Conservation (phyloP, 805 yeast genomes). For the Nakazawaea anatomiae region DNA sequence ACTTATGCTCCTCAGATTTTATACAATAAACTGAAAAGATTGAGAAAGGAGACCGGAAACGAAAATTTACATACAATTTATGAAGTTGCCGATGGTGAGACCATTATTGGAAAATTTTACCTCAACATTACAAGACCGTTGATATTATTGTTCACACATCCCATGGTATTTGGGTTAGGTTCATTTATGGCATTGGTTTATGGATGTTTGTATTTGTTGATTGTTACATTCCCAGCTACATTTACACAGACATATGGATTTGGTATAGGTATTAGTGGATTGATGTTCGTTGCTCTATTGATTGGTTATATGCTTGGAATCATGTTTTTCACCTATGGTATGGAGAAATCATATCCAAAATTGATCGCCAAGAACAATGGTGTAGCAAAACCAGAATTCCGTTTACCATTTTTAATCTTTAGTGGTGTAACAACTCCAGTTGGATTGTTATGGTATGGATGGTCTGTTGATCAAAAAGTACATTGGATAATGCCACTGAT, state of each 20-base stretch:
- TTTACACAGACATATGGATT: conserved; percentile 43
- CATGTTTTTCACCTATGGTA: conserved; percentile 37
- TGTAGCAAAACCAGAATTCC: conserved; percentile 53
- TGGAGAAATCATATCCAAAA: conserved; percentile 33
- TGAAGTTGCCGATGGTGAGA: conserved; percentile 50
- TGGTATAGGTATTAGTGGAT: conserved; percentile 42
- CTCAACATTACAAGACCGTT: conserved; percentile 49
- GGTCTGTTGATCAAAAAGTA: conserved; percentile 54
- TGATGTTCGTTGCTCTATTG: conserved; percentile 54
- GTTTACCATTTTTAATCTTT: conserved; percentile 45
- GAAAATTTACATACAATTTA: conserved; percentile 50
- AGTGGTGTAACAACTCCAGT: conserved; percentile 49
- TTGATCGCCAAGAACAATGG: conserved; percentile 41
- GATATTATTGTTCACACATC: conserved; percentile 45
- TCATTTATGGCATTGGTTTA: conserved; percentile 56
- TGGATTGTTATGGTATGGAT: conserved; percentile 67
- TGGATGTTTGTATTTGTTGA: conserved; percentile 60
- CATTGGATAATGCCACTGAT: conserved; percentile 61
- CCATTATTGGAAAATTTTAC: conserved; percentile 30
- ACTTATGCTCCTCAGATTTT: conserved; percentile 55
- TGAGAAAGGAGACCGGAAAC: conserved; percentile 53
- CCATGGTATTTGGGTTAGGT: conserved; percentile 61
- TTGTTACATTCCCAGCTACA: conserved; percentile 53
- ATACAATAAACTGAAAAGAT: conserved; percentile 34
- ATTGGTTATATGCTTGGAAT: conserved; percentile 49